Evolutionary conservation across 2,329 filamentous ascomycete species (phyloP).

Genomic region (Penicillium nordicum): DNA sequence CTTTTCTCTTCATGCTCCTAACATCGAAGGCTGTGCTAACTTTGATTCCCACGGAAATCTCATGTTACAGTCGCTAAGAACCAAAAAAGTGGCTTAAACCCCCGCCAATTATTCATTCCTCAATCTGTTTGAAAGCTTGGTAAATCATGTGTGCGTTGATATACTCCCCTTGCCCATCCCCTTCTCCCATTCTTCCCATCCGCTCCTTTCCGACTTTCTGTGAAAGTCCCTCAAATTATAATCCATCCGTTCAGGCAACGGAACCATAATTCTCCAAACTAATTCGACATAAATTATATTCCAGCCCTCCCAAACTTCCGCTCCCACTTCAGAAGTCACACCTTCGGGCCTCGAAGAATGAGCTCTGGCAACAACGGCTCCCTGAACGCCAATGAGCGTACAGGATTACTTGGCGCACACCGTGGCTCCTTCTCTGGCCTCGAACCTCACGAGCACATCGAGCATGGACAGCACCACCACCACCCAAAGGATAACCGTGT

Average conservation of each 20-base stretch:
- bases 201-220: constrained; percentile 2
- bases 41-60: background rate
- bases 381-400: constrained; percentile 33
- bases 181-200: background rate
- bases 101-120: constrained; percentile 4
- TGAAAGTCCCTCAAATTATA: background rate
- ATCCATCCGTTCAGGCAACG: background rate
- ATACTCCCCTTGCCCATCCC: background rate
- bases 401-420: constrained; percentile 29
- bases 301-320: constrained; percentile 29
- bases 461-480: constrained; percentile 20
- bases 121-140: constrained; percentile 14
- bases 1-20: background rate
- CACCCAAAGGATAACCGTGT: constrained; percentile 36
- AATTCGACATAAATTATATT: background rate
- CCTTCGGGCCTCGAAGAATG: constrained; percentile 33
- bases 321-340: constrained; percentile 30
- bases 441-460: constrained; percentile 11
- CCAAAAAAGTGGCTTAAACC: constrained; percentile 18
- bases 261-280: background rate
- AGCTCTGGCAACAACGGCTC: constrained; percentile 31
- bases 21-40: constrained; percentile 7
- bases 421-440: constrained; percentile 20
- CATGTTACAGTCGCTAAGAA: background rate
- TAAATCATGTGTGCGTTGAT: constrained; percentile 20